A percentile compares a stretch with the other conserved stretches of the same genome.
These are phyloP conservation scores for Leucocoprinus leucothites DNA, from an alignment of 768 basidiomycete genomes.

Conservation along the genomic window DNA sequence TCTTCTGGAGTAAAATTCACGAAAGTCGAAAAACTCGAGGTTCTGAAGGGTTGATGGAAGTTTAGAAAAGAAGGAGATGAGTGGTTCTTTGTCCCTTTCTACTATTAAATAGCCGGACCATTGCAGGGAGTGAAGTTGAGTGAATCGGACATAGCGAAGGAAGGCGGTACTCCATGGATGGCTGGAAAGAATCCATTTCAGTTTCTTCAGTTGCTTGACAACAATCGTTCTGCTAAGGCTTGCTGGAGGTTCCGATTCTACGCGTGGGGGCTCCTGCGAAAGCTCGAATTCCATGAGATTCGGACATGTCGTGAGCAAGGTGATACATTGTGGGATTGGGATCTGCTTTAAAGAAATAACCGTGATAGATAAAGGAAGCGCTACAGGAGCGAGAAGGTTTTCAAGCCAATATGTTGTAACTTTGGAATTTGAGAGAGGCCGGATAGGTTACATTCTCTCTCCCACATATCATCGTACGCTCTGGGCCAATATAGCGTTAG, in stretches of 20 bases:
- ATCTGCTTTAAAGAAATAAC: background rate
- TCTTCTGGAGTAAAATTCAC: background rate
- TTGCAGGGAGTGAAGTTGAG: background rate
- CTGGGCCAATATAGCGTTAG: background rate
- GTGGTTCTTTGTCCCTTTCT: background rate
- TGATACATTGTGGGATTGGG: background rate
- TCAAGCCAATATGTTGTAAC: background rate
- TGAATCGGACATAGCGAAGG: background rate
- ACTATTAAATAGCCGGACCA: background rate
- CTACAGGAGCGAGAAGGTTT: background rate
- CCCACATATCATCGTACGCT: background rate
- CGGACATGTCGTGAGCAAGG: background rate
- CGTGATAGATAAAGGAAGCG: background rate
- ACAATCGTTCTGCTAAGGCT: background rate
- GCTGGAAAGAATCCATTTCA: background rate
- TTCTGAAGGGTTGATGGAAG: background rate
- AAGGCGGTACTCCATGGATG: background rate
- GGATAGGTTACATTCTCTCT: background rate
- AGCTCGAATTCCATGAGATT: background rate
- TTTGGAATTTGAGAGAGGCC: background rate
- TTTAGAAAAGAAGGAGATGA: background rate
- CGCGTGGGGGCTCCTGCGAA: background rate
- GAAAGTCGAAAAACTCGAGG: background rate
- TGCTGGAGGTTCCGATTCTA: background rate
- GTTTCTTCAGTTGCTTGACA: background rate